phyloP scores from a whole-genome alignment of 2,329 filamentous ascomycete species.

The Leptographium procerum region DNA sequence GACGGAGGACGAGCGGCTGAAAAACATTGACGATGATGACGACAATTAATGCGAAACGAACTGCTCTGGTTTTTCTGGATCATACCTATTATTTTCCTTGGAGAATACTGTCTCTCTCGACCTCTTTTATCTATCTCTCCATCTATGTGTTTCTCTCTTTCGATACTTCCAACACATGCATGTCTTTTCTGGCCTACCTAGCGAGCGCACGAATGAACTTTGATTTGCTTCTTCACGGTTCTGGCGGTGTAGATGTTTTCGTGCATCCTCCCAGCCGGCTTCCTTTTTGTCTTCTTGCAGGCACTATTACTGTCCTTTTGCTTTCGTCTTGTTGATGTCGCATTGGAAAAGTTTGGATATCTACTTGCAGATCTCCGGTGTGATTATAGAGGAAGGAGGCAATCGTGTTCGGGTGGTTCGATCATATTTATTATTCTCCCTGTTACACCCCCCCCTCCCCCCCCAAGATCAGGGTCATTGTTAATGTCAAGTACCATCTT shows the following conservation, averaged over 20 bases:
- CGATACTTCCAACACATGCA: neutral
- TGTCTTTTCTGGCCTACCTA: neutral
- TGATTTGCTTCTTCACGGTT: neutral
- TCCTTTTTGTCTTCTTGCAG: neutral
- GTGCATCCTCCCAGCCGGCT: neutral
- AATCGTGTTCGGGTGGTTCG: neutral
- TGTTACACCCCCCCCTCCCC: too few relatives aligned
- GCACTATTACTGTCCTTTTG: neutral
- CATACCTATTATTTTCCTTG: neutral
- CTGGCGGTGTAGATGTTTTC: neutral
- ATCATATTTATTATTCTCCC: neutral
- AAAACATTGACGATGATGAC: slow-evolving; percentile 1
- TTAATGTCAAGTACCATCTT: neutral
- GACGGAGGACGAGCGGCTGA: neutral
- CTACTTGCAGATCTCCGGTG: neutral
- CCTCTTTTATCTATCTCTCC: neutral
- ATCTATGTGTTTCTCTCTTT: neutral
- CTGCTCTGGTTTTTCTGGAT: neutral
- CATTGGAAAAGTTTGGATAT: slow-evolving; percentile 1
- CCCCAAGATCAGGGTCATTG: too few relatives aligned
- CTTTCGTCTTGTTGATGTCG: neutral
- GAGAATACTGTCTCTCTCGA: neutral
- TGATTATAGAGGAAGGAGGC: neutral
- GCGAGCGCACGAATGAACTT: neutral
- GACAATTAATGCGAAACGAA: slow-evolving; percentile 5